Base-by-base conservation (phyloP, 345 rosid species). In the Physaria fendleri region DNA sequence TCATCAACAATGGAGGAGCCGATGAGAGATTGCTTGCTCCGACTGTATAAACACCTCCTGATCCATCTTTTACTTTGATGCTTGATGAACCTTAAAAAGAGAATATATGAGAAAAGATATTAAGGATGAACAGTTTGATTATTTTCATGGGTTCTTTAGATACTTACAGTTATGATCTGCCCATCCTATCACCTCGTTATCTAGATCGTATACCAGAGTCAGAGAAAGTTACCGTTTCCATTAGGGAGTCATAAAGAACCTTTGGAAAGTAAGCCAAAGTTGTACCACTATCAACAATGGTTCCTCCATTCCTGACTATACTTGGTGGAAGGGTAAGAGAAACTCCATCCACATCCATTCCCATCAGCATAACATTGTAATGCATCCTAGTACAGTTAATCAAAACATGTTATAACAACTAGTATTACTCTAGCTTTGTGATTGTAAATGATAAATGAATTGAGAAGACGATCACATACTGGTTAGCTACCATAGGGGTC, bases 251-350 rank as follows among this genome's bases (percentile, higher is more conserved):
- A 65, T 82, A 86, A 48, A 88, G 71, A 20, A 54, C 30, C 0
- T 62, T 37, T 2, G 98, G 96, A 48, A 92, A 81, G 81, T 88
- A 92, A 46, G 89, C 85, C 79, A 92, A 79, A 62, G 97, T 88
- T 57, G 98, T 88, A 60, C 98, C 98, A 68, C 97, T 92, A 62
- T 92, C 98, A 28, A 92, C 50, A 57, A 92, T 86, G 29, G 96
- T 78, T 72, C 82, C 88, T 53, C 63, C 83, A 6, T 45, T 61
- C 24, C 66, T 76, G 25, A 77, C 74, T 27, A 64, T 3, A 77
- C 74, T 70, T 68, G 82, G 69, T 62, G 93, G 80, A 71, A 92
- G 76, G 4, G 74, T 66, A 56, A 88, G 59, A 64, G 69, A 39
- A 62, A 24, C 37, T 48, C 69, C 85, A 53, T 72, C 95, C 27